Percentiles rank a stretch among this genome's conserved stretches.
Conservation (phyloP, 495 filamentous ascomycete species). For the Neurospora sp. region DNA sequence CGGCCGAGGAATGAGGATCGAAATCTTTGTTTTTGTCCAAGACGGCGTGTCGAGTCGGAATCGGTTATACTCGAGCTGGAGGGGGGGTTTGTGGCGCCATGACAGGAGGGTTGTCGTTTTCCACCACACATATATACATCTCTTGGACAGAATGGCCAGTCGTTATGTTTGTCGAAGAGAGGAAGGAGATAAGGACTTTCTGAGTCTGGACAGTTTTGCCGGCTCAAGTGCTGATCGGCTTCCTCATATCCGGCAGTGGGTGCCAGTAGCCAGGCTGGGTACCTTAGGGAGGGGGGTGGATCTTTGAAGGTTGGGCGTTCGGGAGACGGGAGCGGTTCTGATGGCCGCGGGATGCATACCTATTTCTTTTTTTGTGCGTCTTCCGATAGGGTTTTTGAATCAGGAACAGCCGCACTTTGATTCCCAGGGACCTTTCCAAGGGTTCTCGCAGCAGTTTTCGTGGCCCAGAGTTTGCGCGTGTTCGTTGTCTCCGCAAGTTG, state of each 20-base stretch:
- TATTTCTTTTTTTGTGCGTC: not conserved
- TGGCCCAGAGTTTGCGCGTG: not conserved
- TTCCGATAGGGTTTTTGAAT: not conserved
- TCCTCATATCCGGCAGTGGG: not conserved
- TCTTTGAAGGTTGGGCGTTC: not conserved
- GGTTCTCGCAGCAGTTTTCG: not conserved
- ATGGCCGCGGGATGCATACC: not conserved
- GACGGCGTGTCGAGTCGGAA: not conserved
- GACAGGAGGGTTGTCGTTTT: not conserved
- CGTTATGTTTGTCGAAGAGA: not conserved
- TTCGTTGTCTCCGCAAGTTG: not conserved
- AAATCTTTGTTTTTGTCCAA: not conserved
- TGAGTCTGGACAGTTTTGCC: not conserved
- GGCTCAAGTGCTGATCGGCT: not conserved
- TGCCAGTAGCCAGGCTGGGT: not conserved
- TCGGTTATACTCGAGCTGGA: not conserved
- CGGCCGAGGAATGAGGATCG: not conserved
- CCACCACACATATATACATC: not conserved
- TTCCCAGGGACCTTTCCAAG: not conserved
- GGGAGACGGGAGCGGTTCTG: not conserved
- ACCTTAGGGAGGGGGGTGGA: not conserved
- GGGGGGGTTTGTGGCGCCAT: not conserved
- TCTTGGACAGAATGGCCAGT: not conserved
- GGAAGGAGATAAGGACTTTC: not conserved
- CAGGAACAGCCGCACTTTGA: not conserved